phyloP scores from a whole-genome alignment of 1,284 basidiomycete genomes.

The Volvariella volvacea region DNA sequence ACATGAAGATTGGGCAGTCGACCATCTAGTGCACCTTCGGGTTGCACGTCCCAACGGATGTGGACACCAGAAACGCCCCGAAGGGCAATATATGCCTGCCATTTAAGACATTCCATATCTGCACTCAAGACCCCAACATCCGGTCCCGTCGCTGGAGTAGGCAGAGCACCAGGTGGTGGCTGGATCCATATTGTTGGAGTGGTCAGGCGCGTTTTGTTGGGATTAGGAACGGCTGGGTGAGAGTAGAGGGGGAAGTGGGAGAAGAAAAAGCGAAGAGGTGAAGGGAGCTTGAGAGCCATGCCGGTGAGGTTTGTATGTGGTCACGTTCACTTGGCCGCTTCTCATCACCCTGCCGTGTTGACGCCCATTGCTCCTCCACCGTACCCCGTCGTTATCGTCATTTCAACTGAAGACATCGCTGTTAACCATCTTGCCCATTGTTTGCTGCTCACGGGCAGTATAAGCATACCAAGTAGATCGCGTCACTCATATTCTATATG shows the following conservation, averaged over 20 bases:
- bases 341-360: neutral
- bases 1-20: slow-evolving; percentile 63
- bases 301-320: neutral
- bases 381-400: neutral
- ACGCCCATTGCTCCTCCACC: neutral
- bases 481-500: slow-evolving; percentile 19
- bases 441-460: no score
- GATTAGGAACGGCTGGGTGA: slow-evolving; percentile 31
- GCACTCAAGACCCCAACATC: slow-evolving; percentile 43
- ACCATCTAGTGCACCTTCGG: slow-evolving; percentile 60
- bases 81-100: slow-evolving; percentile 77
- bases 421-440: no score
- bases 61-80: slow-evolving; percentile 45
- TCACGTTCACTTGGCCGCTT: neutral
- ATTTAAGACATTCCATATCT: slow-evolving; percentile 79
- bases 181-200: slow-evolving; percentile 61
- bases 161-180: slow-evolving; percentile 29
- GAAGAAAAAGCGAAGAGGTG: slow-evolving; percentile 41
- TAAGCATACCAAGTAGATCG: no score
- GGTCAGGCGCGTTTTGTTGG: slow-evolving; percentile 17
- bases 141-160: slow-evolving; percentile 8
- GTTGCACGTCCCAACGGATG: slow-evolving; percentile 58
- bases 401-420: neutral
- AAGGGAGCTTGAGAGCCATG: slow-evolving; percentile 21
- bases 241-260: slow-evolving; percentile 44